These are phyloP conservation scores for Silene noctiflora DNA, from an alignment of 179 eudicot genomes.

Conservation along the genomic window DNA sequence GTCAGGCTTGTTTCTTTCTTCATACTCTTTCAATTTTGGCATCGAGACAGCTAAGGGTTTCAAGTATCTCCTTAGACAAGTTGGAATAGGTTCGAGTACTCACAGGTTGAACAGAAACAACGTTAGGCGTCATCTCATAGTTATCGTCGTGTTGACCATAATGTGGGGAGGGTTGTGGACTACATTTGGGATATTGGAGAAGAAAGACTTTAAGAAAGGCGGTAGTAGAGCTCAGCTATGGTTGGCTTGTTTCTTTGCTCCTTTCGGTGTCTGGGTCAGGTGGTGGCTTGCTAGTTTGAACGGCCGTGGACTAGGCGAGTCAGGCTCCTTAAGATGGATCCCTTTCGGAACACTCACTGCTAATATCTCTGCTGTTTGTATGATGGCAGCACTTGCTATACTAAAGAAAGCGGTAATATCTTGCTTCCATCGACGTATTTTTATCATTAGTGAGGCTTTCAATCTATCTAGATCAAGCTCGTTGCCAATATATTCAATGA, in stretches of 20 bases:
- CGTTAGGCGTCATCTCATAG: conserved; percentile 29
- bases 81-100: conserved; percentile 9
- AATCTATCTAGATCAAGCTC: no score
- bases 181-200: conserved; percentile 38
- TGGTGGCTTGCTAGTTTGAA: conserved; percentile 79
- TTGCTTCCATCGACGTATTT: conserved; percentile 3
- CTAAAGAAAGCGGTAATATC: conserved; percentile 53
- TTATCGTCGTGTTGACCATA: conserved; percentile 35
- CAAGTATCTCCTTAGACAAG: conserved; percentile 31
- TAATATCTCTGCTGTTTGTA: conserved; percentile 68
- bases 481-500: no score
- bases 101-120: conserved; percentile 22
- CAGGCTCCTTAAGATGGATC: conserved; percentile 55
- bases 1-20: conserved; percentile 67
- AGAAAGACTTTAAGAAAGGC: conserved; percentile 43
- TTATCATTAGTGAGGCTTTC: no score
- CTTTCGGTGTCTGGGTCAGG: conserved; percentile 79
- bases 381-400: conserved; percentile 81
- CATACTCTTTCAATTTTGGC: conserved; percentile 58
- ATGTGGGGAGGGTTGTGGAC: conserved; percentile 48
- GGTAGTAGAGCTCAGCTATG: conserved; percentile 56
- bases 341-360: conserved; percentile 82
- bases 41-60: conserved; percentile 60
- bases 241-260: conserved; percentile 72
- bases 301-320: conserved; percentile 67